Evolutionary conservation across 2,329 filamentous ascomycete genomes (phyloP).

Genomic region (Aspergillus viridinutans): DNA sequence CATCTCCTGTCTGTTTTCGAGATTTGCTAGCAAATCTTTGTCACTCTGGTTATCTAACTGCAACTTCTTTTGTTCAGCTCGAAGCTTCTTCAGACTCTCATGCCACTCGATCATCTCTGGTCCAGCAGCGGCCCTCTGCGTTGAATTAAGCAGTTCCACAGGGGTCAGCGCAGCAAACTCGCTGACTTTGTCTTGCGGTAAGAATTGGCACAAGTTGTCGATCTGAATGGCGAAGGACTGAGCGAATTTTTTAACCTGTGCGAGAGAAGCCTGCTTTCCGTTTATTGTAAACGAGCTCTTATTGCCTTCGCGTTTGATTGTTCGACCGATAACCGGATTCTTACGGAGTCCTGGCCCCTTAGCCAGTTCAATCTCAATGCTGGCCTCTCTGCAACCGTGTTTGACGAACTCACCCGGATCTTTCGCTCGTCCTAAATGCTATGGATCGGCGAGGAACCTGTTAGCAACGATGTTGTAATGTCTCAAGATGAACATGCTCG

Average conservation of each 20-base stretch:
- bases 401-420: constrained; percentile 89
- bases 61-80: constrained; percentile 64
- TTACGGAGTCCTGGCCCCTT: constrained; percentile 49
- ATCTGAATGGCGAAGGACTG: constrained; percentile 81
- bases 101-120: constrained; percentile 78
- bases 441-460: neutral
- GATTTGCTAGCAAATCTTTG: constrained; percentile 58
- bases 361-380: constrained; percentile 87
- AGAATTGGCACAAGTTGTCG: constrained; percentile 94
- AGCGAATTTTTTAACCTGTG: constrained; percentile 64
- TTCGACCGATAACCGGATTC: constrained; percentile 72
- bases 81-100: constrained; percentile 64
- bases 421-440: constrained; percentile 79
- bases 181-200: constrained; percentile 92
- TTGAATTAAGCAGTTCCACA: constrained; percentile 76
- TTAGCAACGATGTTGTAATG: neutral
- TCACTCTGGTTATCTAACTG: constrained; percentile 57
- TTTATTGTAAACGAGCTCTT: constrained; percentile 76
- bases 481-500: constrained; percentile 8
- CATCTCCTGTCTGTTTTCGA: constrained; percentile 69
- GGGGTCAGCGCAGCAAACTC: constrained; percentile 85
- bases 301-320: constrained; percentile 78
- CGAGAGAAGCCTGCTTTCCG: constrained; percentile 56
- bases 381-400: constrained; percentile 71
- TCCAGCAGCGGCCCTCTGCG: constrained; percentile 80